A percentile compares a stretch with the other conserved stretches of the same genome.
Conservation (phyloP, 768 basidiomycete genomes). For the Pholiota molesta region DNA sequence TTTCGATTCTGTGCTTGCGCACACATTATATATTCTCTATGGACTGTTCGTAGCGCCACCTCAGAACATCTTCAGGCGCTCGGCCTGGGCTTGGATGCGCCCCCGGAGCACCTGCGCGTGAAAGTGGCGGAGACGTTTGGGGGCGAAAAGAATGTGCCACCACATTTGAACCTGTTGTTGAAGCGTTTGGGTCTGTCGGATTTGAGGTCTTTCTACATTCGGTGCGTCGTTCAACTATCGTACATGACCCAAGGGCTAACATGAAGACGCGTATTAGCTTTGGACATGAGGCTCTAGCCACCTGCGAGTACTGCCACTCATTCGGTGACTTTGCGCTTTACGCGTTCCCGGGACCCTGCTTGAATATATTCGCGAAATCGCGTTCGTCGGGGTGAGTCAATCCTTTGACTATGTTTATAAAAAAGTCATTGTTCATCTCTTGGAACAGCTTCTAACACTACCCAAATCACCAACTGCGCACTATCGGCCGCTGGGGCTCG, state of each 20-base stretch:
- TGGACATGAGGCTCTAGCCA: constrained; percentile 64
- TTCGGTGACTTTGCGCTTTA: constrained; percentile 63
- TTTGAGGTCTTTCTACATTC: constrained; percentile 57
- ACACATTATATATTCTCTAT: constrained; percentile 55
- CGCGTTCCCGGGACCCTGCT: constrained; percentile 56
- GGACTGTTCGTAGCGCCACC: constrained; percentile 50
- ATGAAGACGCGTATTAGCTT: constrained; percentile 44
- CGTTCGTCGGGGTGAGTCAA: constrained; percentile 49
- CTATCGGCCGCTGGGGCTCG: constrained; percentile 42
- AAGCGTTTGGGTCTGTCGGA: constrained; percentile 60
- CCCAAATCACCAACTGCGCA: constrained; percentile 36
- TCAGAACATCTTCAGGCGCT: constrained; percentile 63
- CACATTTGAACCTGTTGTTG: constrained; percentile 54
- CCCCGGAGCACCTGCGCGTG: constrained; percentile 53
- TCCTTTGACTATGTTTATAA: background rate
- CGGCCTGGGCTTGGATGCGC: constrained; percentile 54
- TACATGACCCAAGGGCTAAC: background rate
- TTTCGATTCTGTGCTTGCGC: constrained; percentile 44
- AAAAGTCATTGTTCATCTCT: background rate
- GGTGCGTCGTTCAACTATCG: constrained; percentile 39
- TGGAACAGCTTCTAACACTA: constrained; percentile 25
- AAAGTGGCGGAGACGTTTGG: constrained; percentile 45
- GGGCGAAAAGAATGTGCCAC: constrained; percentile 40
- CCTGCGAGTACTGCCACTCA: constrained; percentile 68
- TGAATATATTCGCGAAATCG: constrained; percentile 60